Evolutionary conservation across 805 yeast species (phyloP), one percentile per base, ranked within the genome.

Genomic region (Barnettozyma californica): DNA sequence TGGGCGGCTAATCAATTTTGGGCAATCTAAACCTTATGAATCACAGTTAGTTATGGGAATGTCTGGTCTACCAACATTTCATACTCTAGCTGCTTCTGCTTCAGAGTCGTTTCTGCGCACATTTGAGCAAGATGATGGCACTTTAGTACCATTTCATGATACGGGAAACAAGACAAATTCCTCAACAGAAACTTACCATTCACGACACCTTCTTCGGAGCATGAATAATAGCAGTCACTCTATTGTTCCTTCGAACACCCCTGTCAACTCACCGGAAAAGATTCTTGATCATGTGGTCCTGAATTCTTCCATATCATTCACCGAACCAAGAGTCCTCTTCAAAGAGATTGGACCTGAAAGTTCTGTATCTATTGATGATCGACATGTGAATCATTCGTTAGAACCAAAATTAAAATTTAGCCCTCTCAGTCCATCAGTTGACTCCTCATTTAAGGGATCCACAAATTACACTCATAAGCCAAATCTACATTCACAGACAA

Each of bases 171-270:
- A 29, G 33, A 29, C n/a, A 29, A 16, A 16, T 29, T 4, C 33
- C 14, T 11, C 16, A 5, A 29, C 11, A 29, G 33, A 13, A 5
- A 29, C 16, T 2, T 29, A 13, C 7, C 33, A 29, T 29, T 29
- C 33, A 7, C n/a, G 16, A 11, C 33, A 3, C 23, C 21, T 16
- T 16, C 34, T 16, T 40, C 33, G 34, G 27, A 16, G 4, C 5
- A 11, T 14, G 5, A 13, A 11, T 21, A 23, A 21, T n/a, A 35
- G 29, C 18, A 41, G 31, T 6, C 34, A 33, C 9, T 41, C 48
- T 4, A 13, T 31, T 4, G 52, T 38, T 9, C 52, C 52, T 4
- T 43, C 52, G 1, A 49, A 49, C 45, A 49, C 52, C 1, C 52
- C 52, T 7, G 44, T 43, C 11, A 31, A n/a, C 18, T 49, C 52